phyloP scores from a whole-genome alignment of 208 protist species.

The Acanthamoeba lenticulata region DNA sequence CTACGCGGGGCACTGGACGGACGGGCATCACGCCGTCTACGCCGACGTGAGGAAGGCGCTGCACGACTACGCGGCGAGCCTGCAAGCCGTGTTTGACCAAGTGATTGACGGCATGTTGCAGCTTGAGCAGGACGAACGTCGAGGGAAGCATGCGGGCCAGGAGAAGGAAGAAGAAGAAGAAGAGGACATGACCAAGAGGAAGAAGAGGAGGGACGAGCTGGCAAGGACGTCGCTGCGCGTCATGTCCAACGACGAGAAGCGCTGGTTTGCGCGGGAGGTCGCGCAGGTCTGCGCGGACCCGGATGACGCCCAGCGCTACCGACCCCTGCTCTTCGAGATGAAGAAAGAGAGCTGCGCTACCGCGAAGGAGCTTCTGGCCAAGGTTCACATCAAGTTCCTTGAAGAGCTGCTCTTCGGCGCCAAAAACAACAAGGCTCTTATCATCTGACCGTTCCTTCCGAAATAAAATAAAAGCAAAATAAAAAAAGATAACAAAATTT shows the following conservation, averaged over 20 bases:
- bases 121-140: background rate
- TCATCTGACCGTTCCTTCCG: background rate
- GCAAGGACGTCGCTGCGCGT: background rate
- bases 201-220: background rate
- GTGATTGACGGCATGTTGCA: background rate
- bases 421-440: background rate
- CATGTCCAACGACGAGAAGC: background rate
- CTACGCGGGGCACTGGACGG: background rate
- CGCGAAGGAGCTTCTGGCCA: background rate
- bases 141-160: background rate
- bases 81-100: background rate
- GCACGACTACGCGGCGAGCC: background rate
- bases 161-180: background rate
- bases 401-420: background rate
- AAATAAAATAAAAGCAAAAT: background rate
- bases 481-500: background rate
- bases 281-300: background rate
- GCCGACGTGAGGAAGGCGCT: background rate
- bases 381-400: background rate
- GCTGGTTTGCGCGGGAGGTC: background rate
- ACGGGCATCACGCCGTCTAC: background rate
- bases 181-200: background rate
- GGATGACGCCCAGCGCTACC: background rate
- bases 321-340: constrained; percentile 5
- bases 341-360: background rate